Conservation (phyloP, 2,329 filamentous ascomycete species). For the Claviceps sp. region DNA sequence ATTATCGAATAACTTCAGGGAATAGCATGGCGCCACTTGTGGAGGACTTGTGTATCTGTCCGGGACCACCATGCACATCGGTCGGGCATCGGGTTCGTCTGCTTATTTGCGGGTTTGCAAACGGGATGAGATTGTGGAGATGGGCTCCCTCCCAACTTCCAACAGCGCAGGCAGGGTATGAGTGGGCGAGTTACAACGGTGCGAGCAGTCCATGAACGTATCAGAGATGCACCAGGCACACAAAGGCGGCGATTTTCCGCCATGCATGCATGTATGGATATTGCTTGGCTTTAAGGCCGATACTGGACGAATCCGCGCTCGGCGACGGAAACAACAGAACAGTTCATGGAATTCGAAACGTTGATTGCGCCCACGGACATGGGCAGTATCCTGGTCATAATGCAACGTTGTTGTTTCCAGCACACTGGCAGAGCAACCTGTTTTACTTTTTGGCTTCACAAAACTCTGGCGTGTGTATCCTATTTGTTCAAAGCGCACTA, state of each 20-base stretch:
- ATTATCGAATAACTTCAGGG: neutral
- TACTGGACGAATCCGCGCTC: neutral
- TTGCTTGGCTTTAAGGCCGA: neutral
- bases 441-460: neutral
- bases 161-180: neutral
- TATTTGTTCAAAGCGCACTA: neutral
- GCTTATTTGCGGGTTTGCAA: neutral
- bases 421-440: neutral
- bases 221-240: neutral
- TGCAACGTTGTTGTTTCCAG: neutral
- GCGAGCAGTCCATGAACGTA: neutral
- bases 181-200: neutral
- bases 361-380: neutral
- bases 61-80: neutral
- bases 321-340: neutral
- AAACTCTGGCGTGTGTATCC: neutral
- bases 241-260: neutral
- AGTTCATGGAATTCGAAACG: neutral
- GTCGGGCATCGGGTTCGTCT: neutral
- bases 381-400: neutral
- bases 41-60: neutral
- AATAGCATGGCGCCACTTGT: slow-evolving; percentile 2
- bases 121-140: neutral
- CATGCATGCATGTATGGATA: neutral
- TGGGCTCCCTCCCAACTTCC: neutral